phyloP scores from a whole-genome alignment of 305 asterid species.

The Stenogyne calaminthoides region DNA sequence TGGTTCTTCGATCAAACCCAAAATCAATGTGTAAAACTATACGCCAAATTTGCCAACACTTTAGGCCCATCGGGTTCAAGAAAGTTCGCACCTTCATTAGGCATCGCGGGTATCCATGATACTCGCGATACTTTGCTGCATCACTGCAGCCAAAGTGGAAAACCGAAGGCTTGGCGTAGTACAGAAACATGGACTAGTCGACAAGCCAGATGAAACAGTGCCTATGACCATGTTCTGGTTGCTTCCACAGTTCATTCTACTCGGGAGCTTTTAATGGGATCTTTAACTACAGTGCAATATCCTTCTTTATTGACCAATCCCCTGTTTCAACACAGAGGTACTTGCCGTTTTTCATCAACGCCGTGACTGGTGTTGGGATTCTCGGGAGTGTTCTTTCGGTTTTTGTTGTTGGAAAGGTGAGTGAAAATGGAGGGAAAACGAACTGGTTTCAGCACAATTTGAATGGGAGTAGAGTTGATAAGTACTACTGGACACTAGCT shows the following conservation, averaged over 20 bases:
- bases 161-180: slow-evolving; percentile 41
- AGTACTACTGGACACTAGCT: slow-evolving; percentile 43
- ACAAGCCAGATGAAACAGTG: slow-evolving; percentile 36
- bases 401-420: slow-evolving; percentile 42
- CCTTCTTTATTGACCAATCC: slow-evolving; percentile 35
- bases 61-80: slow-evolving; percentile 14
- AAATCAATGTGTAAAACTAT: slow-evolving; percentile 19
- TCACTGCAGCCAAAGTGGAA: slow-evolving; percentile 51
- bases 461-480: slow-evolving; percentile 41
- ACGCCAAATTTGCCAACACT: slow-evolving; percentile 2
- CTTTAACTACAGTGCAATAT: slow-evolving; percentile 24
- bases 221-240: slow-evolving; percentile 56
- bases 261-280: slow-evolving; percentile 43
- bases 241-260: slow-evolving; percentile 51
- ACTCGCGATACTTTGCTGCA: slow-evolving; percentile 48
- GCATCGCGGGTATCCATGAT: slow-evolving; percentile 37
- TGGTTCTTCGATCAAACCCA: slow-evolving; percentile 38
- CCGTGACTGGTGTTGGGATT: slow-evolving; percentile 34
- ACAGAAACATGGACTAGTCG: slow-evolving; percentile 30
- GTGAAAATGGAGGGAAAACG: background rate
- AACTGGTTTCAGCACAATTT: slow-evolving; percentile 51
- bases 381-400: slow-evolving; percentile 40
- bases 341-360: slow-evolving; percentile 30
- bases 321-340: slow-evolving; percentile 26
- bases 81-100: slow-evolving; percentile 37